Conservation (phyloP, 306 rosid genomes). For the Coriaria nepalensis region DNA sequence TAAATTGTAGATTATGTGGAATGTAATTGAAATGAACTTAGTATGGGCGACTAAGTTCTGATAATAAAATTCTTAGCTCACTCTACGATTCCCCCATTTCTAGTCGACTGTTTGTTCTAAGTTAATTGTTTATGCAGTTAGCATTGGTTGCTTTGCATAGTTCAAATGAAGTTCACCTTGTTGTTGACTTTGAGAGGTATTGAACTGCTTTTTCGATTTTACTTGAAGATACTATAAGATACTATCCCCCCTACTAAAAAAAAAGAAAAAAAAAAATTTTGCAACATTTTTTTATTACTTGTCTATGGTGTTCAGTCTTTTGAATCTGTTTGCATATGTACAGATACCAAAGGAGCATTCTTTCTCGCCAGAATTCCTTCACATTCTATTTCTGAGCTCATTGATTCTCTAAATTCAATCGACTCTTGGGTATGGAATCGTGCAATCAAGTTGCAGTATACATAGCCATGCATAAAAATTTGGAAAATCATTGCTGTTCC, state of each 20-base stretch:
- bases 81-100: too few relatives aligned
- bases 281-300: too few relatives aligned
- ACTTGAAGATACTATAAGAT: too few relatives aligned
- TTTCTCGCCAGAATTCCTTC: constrained; percentile 40
- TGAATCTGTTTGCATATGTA: constrained; percentile 15
- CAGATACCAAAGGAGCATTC: constrained; percentile 47
- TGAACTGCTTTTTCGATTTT: constrained; percentile 7
- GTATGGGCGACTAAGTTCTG: too few relatives aligned
- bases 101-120: too few relatives aligned
- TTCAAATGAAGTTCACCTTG: constrained; percentile 48
- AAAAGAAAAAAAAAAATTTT: too few relatives aligned
- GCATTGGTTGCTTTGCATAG: constrained; percentile 67
- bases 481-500: background rate
- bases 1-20: too few relatives aligned
- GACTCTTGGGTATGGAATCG: constrained; percentile 55
- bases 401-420: constrained; percentile 40
- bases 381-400: constrained; percentile 51
- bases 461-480: background rate
- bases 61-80: too few relatives aligned
- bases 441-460: constrained; percentile 8
- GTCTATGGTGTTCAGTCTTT: too few relatives aligned
- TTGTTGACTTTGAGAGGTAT: constrained; percentile 64
- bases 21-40: too few relatives aligned
- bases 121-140: constrained; percentile 61
- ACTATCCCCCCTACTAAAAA: too few relatives aligned